A percentile compares a stretch with the other conserved stretches of the same genome.
Conservation (phyloP, 371 early-diverging fungal species). For the Mortierella sp. region DNA sequence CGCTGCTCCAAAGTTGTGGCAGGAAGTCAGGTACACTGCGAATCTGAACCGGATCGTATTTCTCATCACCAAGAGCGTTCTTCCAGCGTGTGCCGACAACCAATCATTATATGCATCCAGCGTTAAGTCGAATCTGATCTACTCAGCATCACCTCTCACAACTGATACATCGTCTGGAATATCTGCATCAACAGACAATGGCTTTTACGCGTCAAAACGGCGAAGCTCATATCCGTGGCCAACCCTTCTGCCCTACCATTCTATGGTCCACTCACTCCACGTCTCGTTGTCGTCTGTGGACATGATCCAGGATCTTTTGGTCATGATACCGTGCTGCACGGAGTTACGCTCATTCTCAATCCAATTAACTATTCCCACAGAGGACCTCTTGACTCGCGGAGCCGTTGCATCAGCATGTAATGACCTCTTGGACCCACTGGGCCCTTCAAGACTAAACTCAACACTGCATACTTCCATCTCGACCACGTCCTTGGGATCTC, state of each 20-base stretch:
- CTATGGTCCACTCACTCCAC: slow-evolving; percentile 39
- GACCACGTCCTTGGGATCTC: not conserved
- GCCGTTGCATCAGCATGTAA: slow-evolving; percentile 21
- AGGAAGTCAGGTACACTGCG: slow-evolving; percentile 22
- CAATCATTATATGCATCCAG: not conserved
- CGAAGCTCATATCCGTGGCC: slow-evolving; percentile 53
- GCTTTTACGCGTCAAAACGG: not conserved
- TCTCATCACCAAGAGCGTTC: slow-evolving; percentile 47
- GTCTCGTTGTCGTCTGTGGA: slow-evolving; percentile 38
- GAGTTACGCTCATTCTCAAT: slow-evolving; percentile 44
- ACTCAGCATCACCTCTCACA: no score
- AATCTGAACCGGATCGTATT: slow-evolving; percentile 37
- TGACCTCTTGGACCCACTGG: slow-evolving; percentile 23
- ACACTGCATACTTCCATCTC: not conserved
- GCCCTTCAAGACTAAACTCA: not conserved
- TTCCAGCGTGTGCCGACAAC: not conserved
- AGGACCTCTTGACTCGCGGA: slow-evolving; percentile 33
- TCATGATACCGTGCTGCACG: slow-evolving; percentile 41
- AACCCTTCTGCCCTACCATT: slow-evolving; percentile 44
- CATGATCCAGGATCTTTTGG: slow-evolving; percentile 43
- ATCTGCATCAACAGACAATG: not conserved
- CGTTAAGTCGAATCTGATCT: no score
- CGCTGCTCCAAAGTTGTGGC: slow-evolving; percentile 40
- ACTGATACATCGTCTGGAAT: no score
- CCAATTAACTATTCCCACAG: slow-evolving; percentile 35